Conservation (phyloP, 352 stramenopile species). For the Phytopythium boreale region DNA sequence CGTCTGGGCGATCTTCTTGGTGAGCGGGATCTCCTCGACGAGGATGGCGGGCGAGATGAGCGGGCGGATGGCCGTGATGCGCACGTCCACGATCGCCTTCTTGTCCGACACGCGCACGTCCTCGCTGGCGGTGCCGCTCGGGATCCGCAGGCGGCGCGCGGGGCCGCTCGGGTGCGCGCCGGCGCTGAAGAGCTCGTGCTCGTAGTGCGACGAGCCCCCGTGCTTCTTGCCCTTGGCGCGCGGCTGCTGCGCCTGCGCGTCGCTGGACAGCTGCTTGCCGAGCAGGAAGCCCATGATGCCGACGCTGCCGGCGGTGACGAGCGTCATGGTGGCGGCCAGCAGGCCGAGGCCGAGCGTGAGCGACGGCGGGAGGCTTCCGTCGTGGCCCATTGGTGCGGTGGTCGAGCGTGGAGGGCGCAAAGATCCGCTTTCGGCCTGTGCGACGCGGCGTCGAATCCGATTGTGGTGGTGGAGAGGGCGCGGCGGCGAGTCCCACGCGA, state of each 20-base stretch:
- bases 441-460: neutral
- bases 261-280: constrained; percentile 35
- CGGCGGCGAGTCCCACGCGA: neutral
- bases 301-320: constrained; percentile 69
- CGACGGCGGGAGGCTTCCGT: constrained; percentile 39
- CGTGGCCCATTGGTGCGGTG: constrained; percentile 12
- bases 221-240: constrained; percentile 17
- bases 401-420: neutral
- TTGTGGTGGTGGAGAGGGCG: neutral
- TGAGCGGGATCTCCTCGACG: constrained; percentile 81
- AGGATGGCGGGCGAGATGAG: constrained; percentile 85
- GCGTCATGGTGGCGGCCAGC: constrained; percentile 66
- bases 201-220: neutral
- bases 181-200: constrained; percentile 14
- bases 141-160: constrained; percentile 49
- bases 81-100: constrained; percentile 84
- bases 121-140: constrained; percentile 62
- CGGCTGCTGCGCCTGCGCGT: constrained; percentile 2
- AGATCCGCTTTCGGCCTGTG: neutral
- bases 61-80: constrained; percentile 82
- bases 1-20: constrained; percentile 73
- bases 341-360: constrained; percentile 65
- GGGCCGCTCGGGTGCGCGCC: constrained; percentile 11
- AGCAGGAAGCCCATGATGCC: constrained; percentile 69
- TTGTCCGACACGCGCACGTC: constrained; percentile 86